These are phyloP conservation scores for Aureobasidium sp. DNA, from an alignment of 2,329 filamentous ascomycete genomes.

Conservation along the genomic window DNA sequence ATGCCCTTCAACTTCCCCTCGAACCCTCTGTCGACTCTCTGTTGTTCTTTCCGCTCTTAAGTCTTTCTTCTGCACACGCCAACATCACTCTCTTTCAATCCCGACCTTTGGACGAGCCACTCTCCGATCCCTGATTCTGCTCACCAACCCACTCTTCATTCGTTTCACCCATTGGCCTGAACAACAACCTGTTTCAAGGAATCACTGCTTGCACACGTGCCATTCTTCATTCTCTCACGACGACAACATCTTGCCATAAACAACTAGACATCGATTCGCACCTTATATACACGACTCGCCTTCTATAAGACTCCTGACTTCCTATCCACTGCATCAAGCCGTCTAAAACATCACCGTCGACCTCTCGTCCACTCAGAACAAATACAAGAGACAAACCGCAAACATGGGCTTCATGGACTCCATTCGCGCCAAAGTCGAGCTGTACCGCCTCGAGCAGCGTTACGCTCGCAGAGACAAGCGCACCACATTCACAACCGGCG, in stretches of 20 bases:
- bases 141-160: neutral
- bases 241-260: neutral
- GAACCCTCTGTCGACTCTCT: neutral
- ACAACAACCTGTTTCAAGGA: neutral
- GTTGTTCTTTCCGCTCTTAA: neutral
- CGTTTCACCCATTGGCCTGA: neutral
- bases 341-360: neutral
- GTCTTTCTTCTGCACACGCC: neutral
- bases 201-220: neutral
- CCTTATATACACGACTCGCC: neutral
- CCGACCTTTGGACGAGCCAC: neutral
- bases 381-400: neutral
- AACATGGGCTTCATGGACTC: slow-evolving; percentile 67
- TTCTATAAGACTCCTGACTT: neutral
- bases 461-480: slow-evolving; percentile 89
- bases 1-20: neutral
- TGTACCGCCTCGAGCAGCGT: slow-evolving; percentile 90
- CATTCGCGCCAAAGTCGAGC: slow-evolving; percentile 73
- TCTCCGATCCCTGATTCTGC: neutral
- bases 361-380: neutral
- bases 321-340: neutral
- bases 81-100: neutral
- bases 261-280: neutral
- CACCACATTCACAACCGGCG: slow-evolving; percentile 81
- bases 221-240: neutral